Evolutionary conservation across 1,139 yeast species (phyloP).

Genomic region (Suhomyces yuchorum): DNA sequence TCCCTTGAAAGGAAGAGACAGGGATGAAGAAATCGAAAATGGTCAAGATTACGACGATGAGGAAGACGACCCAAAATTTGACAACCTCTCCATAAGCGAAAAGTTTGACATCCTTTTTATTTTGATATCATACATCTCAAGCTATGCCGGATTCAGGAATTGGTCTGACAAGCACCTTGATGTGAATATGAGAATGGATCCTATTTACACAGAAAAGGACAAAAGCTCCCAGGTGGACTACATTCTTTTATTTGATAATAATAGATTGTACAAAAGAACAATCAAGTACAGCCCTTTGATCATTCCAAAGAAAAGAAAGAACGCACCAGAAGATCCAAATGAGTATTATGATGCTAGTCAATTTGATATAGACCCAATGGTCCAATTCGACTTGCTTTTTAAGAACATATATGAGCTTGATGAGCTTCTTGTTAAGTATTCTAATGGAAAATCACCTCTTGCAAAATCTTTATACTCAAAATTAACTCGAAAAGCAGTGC

Average conservation of each 20-base stretch:
- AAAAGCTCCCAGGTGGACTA: conserved; percentile 32
- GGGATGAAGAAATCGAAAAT: conserved; percentile 28
- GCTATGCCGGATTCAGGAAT: conserved; percentile 41
- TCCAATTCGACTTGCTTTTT: conserved; percentile 36
- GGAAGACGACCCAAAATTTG: conserved; percentile 32
- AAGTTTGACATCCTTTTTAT: conserved; percentile 50
- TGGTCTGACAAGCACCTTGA: conserved; percentile 44
- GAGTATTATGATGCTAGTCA: conserved; percentile 25
- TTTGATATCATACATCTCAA: conserved; percentile 41
- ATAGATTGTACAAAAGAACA: conserved; percentile 46
- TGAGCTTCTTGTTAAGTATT: conserved; percentile 22
- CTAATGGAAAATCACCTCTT: conserved; percentile 21
- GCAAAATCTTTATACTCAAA: conserved; percentile 24
- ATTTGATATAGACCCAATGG: conserved; percentile 33
- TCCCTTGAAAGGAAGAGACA: conserved; percentile 36
- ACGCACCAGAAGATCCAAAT: conserved; percentile 39
- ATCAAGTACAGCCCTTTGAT: conserved; percentile 32
- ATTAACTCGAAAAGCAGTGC: conserved; percentile 22
- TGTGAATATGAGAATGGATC: conserved; percentile 35
- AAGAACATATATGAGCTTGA: conserved; percentile 38
- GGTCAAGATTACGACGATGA: conserved; percentile 11
- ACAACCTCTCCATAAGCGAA: conserved; percentile 39
- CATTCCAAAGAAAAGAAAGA: conserved; percentile 45
- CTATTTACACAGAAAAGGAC: conserved; percentile 22
- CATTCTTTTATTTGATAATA: conserved; percentile 45